These are phyloP conservation scores for Pichia sorboxylosa DNA, from an alignment of 1,139 yeast genomes.

Conservation along the genomic window DNA sequence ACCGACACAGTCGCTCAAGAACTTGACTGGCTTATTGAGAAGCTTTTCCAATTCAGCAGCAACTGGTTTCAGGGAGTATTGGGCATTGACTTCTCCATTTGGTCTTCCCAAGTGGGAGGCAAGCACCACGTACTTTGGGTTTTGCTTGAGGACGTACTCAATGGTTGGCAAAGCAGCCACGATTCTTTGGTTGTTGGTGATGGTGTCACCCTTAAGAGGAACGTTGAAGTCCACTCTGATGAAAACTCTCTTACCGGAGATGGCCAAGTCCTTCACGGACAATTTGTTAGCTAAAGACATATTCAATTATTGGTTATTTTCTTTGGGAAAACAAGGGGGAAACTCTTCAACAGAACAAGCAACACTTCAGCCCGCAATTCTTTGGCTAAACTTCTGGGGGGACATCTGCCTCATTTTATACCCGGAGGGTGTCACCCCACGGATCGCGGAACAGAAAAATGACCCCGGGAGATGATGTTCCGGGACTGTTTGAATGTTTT, in stretches of 20 bases:
- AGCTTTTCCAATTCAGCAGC: conserved; percentile 73
- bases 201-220: conserved; percentile 88
- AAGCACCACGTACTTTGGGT: conserved; percentile 79
- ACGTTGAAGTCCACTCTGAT: conserved; percentile 53
- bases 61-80: conserved; percentile 87
- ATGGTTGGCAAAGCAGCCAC: conserved; percentile 97
- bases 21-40: conserved; percentile 57
- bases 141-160: conserved; percentile 78
- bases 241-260: conserved; percentile 36
- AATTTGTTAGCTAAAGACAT: conserved; percentile 88
- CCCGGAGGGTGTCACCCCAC: neutral
- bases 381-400: neutral
- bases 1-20: conserved; percentile 84
- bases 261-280: conserved; percentile 79
- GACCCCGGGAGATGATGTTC: too few species aligned
- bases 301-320: too few species aligned
- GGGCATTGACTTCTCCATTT: conserved; percentile 73
- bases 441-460: too few species aligned
- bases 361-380: neutral
- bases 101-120: conserved; percentile 98
- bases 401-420: neutral
- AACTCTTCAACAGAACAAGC: neutral
- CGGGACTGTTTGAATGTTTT: too few species aligned
- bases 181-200: conserved; percentile 97
- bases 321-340: neutral